Evolutionary conservation across 2,329 filamentous ascomycete genomes (phyloP).

Genomic region (Calonectria pseudoreteaudii): DNA sequence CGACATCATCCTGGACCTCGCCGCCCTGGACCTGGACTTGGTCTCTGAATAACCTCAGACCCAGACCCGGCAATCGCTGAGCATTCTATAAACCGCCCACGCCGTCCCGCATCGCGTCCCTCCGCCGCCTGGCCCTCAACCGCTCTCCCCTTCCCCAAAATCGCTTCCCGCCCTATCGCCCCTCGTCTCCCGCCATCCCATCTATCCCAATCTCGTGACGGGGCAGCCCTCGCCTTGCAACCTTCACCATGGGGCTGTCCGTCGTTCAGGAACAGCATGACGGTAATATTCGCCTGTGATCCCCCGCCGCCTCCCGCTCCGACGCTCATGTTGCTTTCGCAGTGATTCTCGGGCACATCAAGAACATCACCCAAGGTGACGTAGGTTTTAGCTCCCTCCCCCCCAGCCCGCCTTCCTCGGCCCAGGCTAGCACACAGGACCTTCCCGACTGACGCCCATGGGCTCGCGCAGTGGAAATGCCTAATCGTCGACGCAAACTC

Average conservation of each 20-base stretch:
- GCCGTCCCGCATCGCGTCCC: neutral
- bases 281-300: slow-evolving; percentile 41
- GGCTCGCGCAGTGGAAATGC: slow-evolving; percentile 85
- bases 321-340: slow-evolving; percentile 22
- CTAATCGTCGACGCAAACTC: slow-evolving; percentile 88
- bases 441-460: slow-evolving; percentile 22
- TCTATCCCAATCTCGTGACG: slow-evolving; percentile 35
- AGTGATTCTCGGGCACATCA: slow-evolving; percentile 66
- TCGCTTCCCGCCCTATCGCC: neutral
- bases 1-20: slow-evolving; percentile 19
- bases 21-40: neutral
- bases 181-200: slow-evolving; percentile 15
- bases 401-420: neutral
- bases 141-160: neutral
- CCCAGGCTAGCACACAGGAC: neutral
- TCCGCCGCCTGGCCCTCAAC: neutral
- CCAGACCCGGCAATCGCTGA: neutral
- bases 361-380: slow-evolving; percentile 83
- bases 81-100: neutral
- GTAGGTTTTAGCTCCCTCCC: slow-evolving; percentile 60
- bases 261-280: slow-evolving; percentile 84
- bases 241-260: slow-evolving; percentile 81
- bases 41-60: slow-evolving; percentile 7
- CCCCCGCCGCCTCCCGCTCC: neutral
- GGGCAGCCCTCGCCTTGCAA: slow-evolving; percentile 40